Base-by-base conservation (phyloP, 2,329 filamentous ascomycete species). In the Aspergillus fischeri region DNA sequence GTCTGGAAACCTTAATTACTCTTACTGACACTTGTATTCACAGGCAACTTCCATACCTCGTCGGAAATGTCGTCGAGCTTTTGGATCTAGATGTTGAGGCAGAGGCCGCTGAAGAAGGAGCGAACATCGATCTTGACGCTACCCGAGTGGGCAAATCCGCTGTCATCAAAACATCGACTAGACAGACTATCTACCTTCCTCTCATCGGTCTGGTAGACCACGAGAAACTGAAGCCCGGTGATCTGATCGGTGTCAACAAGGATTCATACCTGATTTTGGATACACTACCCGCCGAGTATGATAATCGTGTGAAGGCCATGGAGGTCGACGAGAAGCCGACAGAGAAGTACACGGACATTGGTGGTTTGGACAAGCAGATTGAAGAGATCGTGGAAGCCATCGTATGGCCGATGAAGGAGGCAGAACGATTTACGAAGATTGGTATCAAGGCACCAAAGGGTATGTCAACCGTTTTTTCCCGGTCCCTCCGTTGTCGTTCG, bases 391-490 rank as follows among this genome's bases (percentile, higher is more conserved):
- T 99, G 8, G 94, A 99, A 80, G 94, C 94, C 55, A 94, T 99
- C 51, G 94, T 99, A 29, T 97, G 93, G 93, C 94, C 94, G 1
- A 99, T 99, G 94, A 97, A 97, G 84, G 93, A 99, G 79, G 92
- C 94, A 1, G 95, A 99, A 68, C 86, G 93, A 21, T 99, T 99
- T 81, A 97, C 97, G 84, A 97, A 97, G 84, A 97, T 99, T 70
- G 94, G 94, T 66, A 99, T 99, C 82, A 99, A 99, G 81, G 93
- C 94, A 44, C 94, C 94, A 14, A 99, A 99, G 80, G 94, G 94
- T 97, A 85, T 60, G 78, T 67, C 55, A 38, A 52, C 29, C 51
- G 38, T 57, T 41, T 58, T 27, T 14, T 4, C 20, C 8, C 14
- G 17, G 5, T 6, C 14, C 32, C 5, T 38, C 14, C 2, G 14